Base-by-base conservation (phyloP, 148 eudicot genomes). In the Talinum fruticosum region DNA sequence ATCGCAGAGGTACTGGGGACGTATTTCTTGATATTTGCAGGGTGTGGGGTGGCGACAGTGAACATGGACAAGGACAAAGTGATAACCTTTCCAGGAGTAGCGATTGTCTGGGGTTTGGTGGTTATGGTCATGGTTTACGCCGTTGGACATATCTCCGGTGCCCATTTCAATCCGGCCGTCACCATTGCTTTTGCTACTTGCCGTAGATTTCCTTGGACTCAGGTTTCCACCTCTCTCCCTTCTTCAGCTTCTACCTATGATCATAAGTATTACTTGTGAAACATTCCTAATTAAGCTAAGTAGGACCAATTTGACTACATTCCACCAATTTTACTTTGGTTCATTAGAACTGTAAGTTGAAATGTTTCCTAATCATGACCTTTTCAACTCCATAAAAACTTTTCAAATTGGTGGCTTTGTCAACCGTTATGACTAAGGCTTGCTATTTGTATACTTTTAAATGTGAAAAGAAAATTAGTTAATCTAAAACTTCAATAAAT, bases 41-140 rank as follows among this genome's bases (percentile, higher is more conserved):
- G 99, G 0, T 93, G 97, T 72, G 94, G 82, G 0, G 83, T 93
- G 30, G 91, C 86, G 71, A 87, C 83, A 57, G 94, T 96, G 73
- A 88, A 96, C 69, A n/a, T 66, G 19, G 89, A 87, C 84, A 66
- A 77, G 64, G 82, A 82, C 2, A 86, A 81, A 44, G 87, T 85
- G 72, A 82, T 96, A 30, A 86, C 91, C 0, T 74, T 84, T 4
- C 92, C 99, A 0, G 98, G 99, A 3, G 71, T 96, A 6, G 78
- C 99, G 0, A 88, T 93, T 1, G 93, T 88, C 0, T 96, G 99
- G 97, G 99, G 99, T 1, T 85, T 87, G 72, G 99, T 78, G 16
- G 97, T 93, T 14, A 93, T 91, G 98, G 98, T 93, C 10, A 91
- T 96, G 98, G 86, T 96, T 68, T 93, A 93, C 83, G 80, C 98